Evolutionary conservation across 208 protist species (phyloP).

Genomic region (Crithidia expoeki): DNA sequence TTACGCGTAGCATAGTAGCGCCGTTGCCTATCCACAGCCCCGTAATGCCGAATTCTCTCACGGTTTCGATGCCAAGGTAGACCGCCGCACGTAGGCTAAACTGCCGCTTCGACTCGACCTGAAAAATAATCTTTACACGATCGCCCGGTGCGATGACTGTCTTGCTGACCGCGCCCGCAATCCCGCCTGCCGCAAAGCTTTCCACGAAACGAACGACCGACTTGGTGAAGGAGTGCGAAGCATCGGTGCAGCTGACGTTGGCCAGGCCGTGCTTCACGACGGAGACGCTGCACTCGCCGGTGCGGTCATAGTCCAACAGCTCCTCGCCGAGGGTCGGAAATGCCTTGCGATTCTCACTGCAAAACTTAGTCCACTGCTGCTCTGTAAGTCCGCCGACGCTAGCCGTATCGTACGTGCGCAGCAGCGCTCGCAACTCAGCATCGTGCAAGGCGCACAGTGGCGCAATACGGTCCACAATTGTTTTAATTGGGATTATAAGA

Average conservation of each 20-base stretch:
- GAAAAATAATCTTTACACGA: conserved; percentile 95
- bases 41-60: conserved; percentile 79
- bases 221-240: conserved; percentile 36
- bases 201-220: conserved; percentile 80
- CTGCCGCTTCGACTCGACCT: conserved; percentile 78
- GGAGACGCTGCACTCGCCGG: conserved; percentile 65
- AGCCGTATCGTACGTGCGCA: conserved; percentile 61
- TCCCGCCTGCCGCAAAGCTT: conserved; percentile 91
- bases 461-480: conserved; percentile 55
- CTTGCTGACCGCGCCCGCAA: conserved; percentile 94
- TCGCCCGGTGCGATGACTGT: conserved; percentile 94
- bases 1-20: conserved; percentile 94
- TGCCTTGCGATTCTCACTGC: conserved; percentile 58
- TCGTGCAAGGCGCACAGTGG: conserved; percentile 54
- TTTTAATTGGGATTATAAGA: conserved; percentile 58
- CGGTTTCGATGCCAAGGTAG: conserved; percentile 71
- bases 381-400: conserved; percentile 66
- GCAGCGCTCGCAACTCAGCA: conserved; percentile 45
- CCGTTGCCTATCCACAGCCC: conserved; percentile 95
- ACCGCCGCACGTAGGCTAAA: conserved; percentile 77
- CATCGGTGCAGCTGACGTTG: conserved; percentile 3
- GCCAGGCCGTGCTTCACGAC: conserved; percentile 45
- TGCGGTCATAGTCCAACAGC: conserved; percentile 64
- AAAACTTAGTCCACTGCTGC: conserved; percentile 74
- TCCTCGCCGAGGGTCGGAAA: conserved; percentile 64